phyloP scores from a whole-genome alignment of 257 asterid species.

The Coffea eugenioides region DNA sequence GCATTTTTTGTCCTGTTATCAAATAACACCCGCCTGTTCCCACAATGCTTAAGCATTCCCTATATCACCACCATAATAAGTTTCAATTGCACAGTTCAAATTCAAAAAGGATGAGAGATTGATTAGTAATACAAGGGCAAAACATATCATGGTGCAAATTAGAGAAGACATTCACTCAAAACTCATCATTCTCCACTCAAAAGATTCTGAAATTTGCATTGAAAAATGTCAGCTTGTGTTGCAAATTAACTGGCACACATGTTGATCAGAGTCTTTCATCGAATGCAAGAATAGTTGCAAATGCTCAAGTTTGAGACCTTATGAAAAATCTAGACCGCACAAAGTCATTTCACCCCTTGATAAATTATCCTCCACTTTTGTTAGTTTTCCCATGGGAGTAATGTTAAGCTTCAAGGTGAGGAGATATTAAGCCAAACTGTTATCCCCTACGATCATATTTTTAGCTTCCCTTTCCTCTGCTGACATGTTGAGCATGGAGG shows the following conservation, averaged over 20 bases:
- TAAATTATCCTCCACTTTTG: not conserved
- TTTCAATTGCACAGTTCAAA: not conserved
- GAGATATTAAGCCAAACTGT: not conserved
- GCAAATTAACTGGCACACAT: no score
- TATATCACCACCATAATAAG: conserved; percentile 20
- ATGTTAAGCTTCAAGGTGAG: not conserved
- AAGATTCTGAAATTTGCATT: no score
- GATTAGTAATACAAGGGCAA: no score
- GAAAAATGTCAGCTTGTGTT: no score
- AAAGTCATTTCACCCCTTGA: no score
- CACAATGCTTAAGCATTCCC: conserved; percentile 57
- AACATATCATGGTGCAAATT: no score
- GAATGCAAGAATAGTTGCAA: not conserved
- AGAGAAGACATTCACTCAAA: no score
- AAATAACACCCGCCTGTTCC: conserved; percentile 63
- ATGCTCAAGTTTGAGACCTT: not conserved
- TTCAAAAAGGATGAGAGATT: not conserved
- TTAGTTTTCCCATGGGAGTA: not conserved
- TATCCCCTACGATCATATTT: not conserved
- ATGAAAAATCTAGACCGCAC: not conserved
- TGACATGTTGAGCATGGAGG: not conserved
- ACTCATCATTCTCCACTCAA: no score
- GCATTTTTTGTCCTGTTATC: conserved; percentile 59
- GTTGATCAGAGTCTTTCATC: not conserved
- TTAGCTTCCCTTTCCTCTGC: not conserved